Conservation (phyloP, 768 basidiomycete genomes). For the Mycena pura region DNA sequence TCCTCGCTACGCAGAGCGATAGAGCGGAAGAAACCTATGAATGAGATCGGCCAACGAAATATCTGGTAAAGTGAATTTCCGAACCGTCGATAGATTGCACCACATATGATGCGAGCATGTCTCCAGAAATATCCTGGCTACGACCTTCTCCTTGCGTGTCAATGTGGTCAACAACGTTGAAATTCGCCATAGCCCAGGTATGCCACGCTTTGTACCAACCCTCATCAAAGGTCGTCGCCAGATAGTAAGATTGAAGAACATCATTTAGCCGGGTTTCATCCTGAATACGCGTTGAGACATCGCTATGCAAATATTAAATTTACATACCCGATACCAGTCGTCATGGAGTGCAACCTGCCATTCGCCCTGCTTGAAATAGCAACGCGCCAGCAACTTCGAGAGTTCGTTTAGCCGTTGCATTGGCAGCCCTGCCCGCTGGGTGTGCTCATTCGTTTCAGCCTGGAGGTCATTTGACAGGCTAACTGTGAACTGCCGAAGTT, state of each 20-base stretch:
- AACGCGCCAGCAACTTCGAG: constrained; percentile 86
- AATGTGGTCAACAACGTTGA: constrained; percentile 87
- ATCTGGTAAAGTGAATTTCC: constrained; percentile 32
- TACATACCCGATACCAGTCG: constrained; percentile 76
- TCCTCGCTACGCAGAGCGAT: constrained; percentile 90
- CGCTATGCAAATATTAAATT: too few relatives aligned
- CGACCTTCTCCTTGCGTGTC: constrained; percentile 69
- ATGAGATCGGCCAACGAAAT: background rate
- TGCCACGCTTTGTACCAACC: constrained; percentile 99
- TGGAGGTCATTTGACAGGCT: constrained; percentile 82
- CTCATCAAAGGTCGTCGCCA: constrained; percentile 89
- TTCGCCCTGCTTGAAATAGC: constrained; percentile 95
- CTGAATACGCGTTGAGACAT: too few relatives aligned
- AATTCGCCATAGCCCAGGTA: constrained; percentile 97
- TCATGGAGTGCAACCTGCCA: constrained; percentile 89
- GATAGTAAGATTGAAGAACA: constrained; percentile 83
- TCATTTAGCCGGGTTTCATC: constrained; percentile 71
- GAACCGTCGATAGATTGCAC: constrained; percentile 87
- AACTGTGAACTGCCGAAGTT: constrained; percentile 82
- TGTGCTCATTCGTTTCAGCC: constrained; percentile 58
- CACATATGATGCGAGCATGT: constrained; percentile 80
- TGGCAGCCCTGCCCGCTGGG: constrained; percentile 58
- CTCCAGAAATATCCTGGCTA: constrained; percentile 62
- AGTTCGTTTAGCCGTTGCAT: constrained; percentile 71
- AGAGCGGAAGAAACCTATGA: constrained; percentile 89